Evolutionary conservation across 768 basidiomycete species (phyloP).

Genomic region (Cystofilobasidium capitatum): DNA sequence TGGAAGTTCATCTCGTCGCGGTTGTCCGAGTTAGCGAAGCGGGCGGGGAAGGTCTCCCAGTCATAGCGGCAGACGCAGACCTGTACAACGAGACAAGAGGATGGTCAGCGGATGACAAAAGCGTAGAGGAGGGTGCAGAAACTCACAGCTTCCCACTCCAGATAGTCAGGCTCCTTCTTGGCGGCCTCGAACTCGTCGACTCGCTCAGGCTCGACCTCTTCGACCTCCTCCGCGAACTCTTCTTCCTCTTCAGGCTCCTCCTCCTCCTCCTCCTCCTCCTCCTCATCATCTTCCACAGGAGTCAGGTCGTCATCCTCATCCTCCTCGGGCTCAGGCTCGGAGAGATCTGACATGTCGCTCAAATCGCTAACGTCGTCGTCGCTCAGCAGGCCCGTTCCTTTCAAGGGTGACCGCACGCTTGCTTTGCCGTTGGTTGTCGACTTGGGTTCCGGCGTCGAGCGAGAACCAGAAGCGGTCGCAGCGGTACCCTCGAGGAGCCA

Average conservation of each 20-base stretch:
- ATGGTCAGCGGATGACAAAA: not conserved
- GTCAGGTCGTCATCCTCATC: conserved; percentile 4
- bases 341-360: conserved; percentile 16
- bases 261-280: conserved; percentile 2
- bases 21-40: conserved; percentile 65
- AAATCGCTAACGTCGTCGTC: conserved; percentile 25
- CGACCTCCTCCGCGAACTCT: not conserved
- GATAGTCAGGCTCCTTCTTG: conserved; percentile 43
- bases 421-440: not conserved
- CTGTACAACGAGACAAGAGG: conserved; percentile 41
- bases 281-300: not conserved
- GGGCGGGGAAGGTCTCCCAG: conserved; percentile 71
- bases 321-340: conserved; percentile 7
- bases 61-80: conserved; percentile 72
- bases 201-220: not conserved
- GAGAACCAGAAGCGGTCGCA: not conserved
- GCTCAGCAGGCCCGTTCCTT: conserved; percentile 19
- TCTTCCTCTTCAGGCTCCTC: not conserved
- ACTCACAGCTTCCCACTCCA: conserved; percentile 85
- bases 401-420: not conserved
- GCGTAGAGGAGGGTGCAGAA: conserved; percentile 2
- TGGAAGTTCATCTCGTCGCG: conserved; percentile 64
- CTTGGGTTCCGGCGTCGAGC: not conserved
- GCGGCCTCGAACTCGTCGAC: conserved; percentile 15
- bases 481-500: conserved; percentile 50